Percentiles rank a stretch among this genome's conserved stretches.
Conservation (phyloP, 2,329 filamentous ascomycete genomes). For the Ceratocystis cubensis region DNA sequence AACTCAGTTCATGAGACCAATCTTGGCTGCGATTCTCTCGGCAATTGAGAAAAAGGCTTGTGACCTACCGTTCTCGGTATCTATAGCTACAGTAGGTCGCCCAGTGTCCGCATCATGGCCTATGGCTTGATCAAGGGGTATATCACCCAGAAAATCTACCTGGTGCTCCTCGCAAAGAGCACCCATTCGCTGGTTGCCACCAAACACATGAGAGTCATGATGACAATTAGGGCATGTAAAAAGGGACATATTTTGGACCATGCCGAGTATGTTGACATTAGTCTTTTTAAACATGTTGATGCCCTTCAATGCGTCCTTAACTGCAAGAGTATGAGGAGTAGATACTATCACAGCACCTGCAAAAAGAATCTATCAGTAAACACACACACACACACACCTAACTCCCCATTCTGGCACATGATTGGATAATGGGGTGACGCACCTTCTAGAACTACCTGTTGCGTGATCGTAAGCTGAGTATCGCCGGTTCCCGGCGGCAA, state of each 20-base stretch:
- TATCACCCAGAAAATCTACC: slow-evolving; percentile 73
- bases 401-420: not conserved
- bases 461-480: slow-evolving; percentile 90
- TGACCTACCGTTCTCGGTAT: slow-evolving; percentile 63
- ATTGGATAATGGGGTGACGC: not conserved
- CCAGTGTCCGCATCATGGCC: slow-evolving; percentile 79
- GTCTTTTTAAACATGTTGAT: slow-evolving; percentile 88
- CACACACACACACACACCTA: not conserved
- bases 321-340: slow-evolving; percentile 83
- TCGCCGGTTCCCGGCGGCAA: slow-evolving; percentile 91
- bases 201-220: slow-evolving; percentile 63
- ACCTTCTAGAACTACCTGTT: slow-evolving; percentile 83
- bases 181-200: slow-evolving; percentile 50
- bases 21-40: slow-evolving; percentile 37
- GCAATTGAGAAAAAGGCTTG: slow-evolving; percentile 62
- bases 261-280: slow-evolving; percentile 64
- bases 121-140: slow-evolving; percentile 75
- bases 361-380: not conserved
- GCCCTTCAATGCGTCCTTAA: slow-evolving; percentile 84
- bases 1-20: slow-evolving; percentile 27
- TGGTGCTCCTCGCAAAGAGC: slow-evolving; percentile 58
- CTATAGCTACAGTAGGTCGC: slow-evolving; percentile 78
- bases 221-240: slow-evolving; percentile 71
- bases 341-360: slow-evolving; percentile 72
- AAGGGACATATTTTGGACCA: slow-evolving; percentile 85